These are phyloP conservation scores for Picochlorum sp. DNA, from an alignment of 139 green algal genomes.

Conservation along the genomic window DNA sequence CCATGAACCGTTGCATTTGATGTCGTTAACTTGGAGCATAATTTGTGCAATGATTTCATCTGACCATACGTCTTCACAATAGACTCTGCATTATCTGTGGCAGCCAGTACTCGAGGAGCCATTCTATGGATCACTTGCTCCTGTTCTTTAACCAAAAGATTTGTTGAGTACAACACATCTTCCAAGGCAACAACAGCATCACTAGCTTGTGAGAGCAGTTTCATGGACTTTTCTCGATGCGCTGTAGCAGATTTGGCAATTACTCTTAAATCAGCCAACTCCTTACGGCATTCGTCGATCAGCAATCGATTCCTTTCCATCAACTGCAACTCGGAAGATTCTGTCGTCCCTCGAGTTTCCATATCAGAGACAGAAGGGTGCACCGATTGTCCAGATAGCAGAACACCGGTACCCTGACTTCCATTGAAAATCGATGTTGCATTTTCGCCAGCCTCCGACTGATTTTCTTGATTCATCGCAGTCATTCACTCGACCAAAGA, in stretches of 20 bases:
- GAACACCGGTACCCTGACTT: no score
- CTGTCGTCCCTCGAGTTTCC: no score
- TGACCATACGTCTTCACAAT: slow-evolving; percentile 13
- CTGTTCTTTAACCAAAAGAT: slow-evolving; percentile 1
- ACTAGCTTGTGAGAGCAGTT: slow-evolving; percentile 19
- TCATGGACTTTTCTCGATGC: slow-evolving; percentile 26
- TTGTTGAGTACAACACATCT: slow-evolving; percentile 11
- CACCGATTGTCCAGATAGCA: no score
- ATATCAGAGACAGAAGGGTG: no score
- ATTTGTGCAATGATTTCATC: slow-evolving; percentile 4
- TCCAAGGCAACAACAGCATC: slow-evolving; percentile 25
- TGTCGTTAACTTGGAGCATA: slow-evolving; percentile 4
- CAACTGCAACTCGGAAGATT: slow-evolving; percentile 4
- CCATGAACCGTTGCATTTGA: background rate
- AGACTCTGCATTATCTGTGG: slow-evolving; percentile 3
- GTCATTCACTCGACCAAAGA: no score
- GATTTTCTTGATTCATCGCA: no score
- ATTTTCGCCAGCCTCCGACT: no score
- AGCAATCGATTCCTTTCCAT: background rate
- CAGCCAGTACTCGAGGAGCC: background rate
- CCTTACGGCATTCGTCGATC: slow-evolving; percentile 13
- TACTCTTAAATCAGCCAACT: slow-evolving; percentile 14
- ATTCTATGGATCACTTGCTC: slow-evolving; percentile 6
- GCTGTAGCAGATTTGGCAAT: slow-evolving; percentile 10
- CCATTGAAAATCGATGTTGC: no score